These are phyloP conservation scores for Penicillium digitatum DNA, from an alignment of 2,329 filamentous ascomycete genomes.

Conservation along the genomic window DNA sequence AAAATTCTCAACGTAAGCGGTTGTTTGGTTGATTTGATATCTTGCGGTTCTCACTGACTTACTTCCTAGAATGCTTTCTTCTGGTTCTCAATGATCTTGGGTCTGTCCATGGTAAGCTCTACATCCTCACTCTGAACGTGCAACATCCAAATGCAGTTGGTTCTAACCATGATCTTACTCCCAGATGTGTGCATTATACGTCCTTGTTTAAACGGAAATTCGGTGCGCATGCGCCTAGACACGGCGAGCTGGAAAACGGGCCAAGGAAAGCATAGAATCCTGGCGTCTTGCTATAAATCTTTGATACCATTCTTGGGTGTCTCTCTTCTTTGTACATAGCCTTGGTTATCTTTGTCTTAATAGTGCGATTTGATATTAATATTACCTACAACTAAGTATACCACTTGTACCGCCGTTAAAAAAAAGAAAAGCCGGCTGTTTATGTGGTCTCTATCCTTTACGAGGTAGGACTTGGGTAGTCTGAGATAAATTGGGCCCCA, in stretches of 20 bases:
- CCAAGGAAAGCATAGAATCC: constrained; percentile 2
- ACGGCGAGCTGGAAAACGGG: not conserved
- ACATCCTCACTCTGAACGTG: not conserved
- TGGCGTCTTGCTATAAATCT: not conserved
- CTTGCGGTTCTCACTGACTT: not conserved
- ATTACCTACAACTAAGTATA: not conserved
- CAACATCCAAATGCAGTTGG: not conserved
- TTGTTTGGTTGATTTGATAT: not conserved
- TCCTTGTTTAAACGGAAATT: constrained; percentile 37
- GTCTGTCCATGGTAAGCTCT: constrained; percentile 67
- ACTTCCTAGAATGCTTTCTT: constrained; percentile 68
- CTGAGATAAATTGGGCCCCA: not conserved
- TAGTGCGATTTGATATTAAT: not conserved
- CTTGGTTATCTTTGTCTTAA: not conserved
- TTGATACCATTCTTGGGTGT: not conserved
- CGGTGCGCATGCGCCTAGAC: not conserved
- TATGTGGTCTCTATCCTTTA: not conserved
- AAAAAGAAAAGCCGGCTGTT: not conserved
- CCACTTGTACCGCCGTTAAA: not conserved
- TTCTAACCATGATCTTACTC: not conserved
- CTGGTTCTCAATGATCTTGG: constrained; percentile 88
- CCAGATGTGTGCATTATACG: constrained; percentile 59
- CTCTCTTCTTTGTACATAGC: not conserved
- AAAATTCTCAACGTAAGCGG: constrained; percentile 66
- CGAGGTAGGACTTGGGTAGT: not conserved